Base-by-base conservation (phyloP, 148 eudicot species). In the Heliosperma pusillum region DNA sequence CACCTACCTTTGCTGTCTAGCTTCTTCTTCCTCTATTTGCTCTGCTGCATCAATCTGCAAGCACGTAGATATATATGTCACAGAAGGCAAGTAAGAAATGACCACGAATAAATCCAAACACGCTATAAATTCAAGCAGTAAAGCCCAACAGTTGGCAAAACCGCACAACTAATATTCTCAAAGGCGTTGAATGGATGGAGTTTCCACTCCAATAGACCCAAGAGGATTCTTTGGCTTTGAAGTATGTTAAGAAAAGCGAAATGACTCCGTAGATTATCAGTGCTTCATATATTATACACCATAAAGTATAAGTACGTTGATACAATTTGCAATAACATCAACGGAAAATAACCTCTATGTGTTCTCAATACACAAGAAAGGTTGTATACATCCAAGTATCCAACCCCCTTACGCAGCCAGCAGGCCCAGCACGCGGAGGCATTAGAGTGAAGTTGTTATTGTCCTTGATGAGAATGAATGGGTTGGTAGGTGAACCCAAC, bases 11-110 rank as follows among this genome's bases (percentile, higher is more conserved):
- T 91, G 98, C 76, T 94, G 97, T 70, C 86, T 84, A 57, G 84
- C 74, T 83, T 94, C 97, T 40, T 88, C 97, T 84, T 87, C 98
- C 84, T 94, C 96, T 72, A 91, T 91, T 73, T 58, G 82, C 77
- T 94, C 97, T 75, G 98, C 98, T 74, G 98, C 97, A 87, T 91
- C 97, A 82, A 88, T 70, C 98, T 94, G 84, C 69, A 86, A 74
- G 52, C 5, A 72, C 19, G 58, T 58, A 19, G 55, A 17, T 45
- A 10, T 33, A 17, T 45, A 10, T 33, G 19, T 16, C 44, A 61
- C 0, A 64, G 42, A 26, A 36, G 70, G 10, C 66, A 29, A 72
- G 25, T 76, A 58, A 42, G 30, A 45, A 17, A 25, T 76, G 42
- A 36, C 11, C 29, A 10, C 2, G 9, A 22, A 76, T 42, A 76